Percentiles rank a stretch among this genome's conserved stretches.
phyloP scores from a whole-genome alignment of 495 filamentous ascomycete species.

The Xylaria castorea region DNA sequence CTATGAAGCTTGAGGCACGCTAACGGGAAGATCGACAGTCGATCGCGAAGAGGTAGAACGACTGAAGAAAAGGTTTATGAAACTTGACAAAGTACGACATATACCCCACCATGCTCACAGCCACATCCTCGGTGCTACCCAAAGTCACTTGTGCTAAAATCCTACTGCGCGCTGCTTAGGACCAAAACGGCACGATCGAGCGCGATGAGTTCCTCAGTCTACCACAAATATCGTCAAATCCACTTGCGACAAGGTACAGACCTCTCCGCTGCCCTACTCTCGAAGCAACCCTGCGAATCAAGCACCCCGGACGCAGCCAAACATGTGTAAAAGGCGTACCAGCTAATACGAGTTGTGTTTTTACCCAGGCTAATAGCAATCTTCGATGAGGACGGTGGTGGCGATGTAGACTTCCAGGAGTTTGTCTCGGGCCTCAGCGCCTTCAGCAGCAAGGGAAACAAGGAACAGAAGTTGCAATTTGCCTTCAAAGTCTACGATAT shows the following conservation, averaged over 20 bases:
- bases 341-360: conserved; percentile 26
- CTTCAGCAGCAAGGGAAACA: conserved; percentile 97
- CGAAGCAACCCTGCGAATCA: background rate
- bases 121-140: background rate
- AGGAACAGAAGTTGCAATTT: conserved; percentile 97
- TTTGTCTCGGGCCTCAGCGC: conserved; percentile 96
- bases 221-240: conserved; percentile 97
- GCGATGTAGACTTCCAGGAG: conserved; percentile 98
- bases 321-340: background rate
- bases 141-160: background rate
- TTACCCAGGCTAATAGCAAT: conserved; percentile 91
- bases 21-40: conserved; percentile 61
- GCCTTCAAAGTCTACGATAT: conserved; percentile 99
- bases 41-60: conserved; percentile 96
- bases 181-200: conserved; percentile 97
- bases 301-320: background rate
- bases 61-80: conserved; percentile 97
- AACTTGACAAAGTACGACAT: conserved; percentile 85
- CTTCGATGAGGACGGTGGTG: conserved; percentile 98
- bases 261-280: conserved; percentile 15
- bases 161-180: conserved; percentile 56
- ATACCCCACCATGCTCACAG: conserved; percentile 8
- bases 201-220: conserved; percentile 98
- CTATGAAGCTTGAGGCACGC: conserved; percentile 12
- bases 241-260: conserved; percentile 87